Conservation (phyloP, 2,329 filamentous ascomycete species). For the Aspergillus nomiae region DNA sequence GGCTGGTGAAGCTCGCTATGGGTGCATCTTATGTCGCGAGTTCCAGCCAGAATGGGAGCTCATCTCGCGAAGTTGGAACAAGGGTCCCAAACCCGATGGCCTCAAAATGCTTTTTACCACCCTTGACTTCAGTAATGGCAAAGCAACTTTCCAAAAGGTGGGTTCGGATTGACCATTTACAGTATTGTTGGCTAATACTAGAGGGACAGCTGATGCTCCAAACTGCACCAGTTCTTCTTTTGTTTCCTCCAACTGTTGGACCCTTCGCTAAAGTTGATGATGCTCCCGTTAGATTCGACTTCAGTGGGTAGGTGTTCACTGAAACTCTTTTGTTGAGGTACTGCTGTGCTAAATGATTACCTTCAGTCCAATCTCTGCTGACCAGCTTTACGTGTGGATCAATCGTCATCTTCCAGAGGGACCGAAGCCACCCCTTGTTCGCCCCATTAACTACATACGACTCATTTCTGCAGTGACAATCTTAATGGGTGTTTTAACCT, state of each 20-base stretch:
- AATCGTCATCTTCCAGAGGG: constrained; percentile 74
- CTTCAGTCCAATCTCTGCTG: constrained; percentile 69
- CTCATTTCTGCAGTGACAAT: constrained; percentile 69
- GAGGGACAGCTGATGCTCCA: constrained; percentile 77
- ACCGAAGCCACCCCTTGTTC: constrained; percentile 74
- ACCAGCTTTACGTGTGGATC: constrained; percentile 78
- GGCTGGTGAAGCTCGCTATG: constrained; percentile 78
- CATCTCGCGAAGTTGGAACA: constrained; percentile 80
- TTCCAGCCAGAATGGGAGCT: constrained; percentile 96
- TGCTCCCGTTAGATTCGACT: constrained; percentile 80
- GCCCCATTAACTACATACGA: constrained; percentile 84
- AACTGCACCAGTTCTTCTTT: constrained; percentile 86
- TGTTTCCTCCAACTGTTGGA: constrained; percentile 84
- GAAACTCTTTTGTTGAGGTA: background rate
- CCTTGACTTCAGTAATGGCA: constrained; percentile 84
- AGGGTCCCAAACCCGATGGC: constrained; percentile 67
- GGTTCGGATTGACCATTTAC: constrained; percentile 24
- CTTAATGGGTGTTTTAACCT: constrained; percentile 69
- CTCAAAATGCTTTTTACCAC: constrained; percentile 73
- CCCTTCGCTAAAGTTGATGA: constrained; percentile 71
- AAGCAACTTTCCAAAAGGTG: constrained; percentile 84
- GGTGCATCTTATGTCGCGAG: constrained; percentile 81
- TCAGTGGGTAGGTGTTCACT: constrained; percentile 67
- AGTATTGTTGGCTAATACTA: constrained; percentile 11
- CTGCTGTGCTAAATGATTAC: background rate